Evolutionary conservation across 2,329 filamentous ascomycete species (phyloP).

Genomic region (Fusarium irregulare): DNA sequence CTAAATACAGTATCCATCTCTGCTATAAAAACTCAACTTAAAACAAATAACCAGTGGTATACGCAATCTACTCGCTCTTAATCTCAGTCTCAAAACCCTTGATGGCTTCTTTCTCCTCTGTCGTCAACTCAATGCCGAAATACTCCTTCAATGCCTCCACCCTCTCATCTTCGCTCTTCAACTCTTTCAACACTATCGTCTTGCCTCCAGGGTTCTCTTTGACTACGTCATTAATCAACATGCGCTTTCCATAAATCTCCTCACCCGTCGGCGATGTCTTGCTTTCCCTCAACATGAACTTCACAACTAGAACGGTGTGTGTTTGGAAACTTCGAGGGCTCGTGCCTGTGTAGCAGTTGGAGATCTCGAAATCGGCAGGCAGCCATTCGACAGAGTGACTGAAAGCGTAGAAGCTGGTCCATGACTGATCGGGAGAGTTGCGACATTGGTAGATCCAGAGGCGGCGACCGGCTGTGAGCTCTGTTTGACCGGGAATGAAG

Average conservation of each 20-base stretch:
- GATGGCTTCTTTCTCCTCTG: slow-evolving; percentile 63
- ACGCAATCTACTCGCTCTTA: slow-evolving; percentile 16
- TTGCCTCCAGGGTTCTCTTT: slow-evolving; percentile 65
- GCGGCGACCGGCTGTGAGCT: slow-evolving; percentile 54
- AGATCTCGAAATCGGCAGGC: slow-evolving; percentile 68
- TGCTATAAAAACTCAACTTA: not conserved
- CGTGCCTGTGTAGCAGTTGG: slow-evolving; percentile 68
- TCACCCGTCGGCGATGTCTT: slow-evolving; percentile 56
- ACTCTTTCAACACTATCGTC: slow-evolving; percentile 59
- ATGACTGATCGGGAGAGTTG: slow-evolving; percentile 59
- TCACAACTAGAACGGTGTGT: slow-evolving; percentile 62
- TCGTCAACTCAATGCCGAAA: slow-evolving; percentile 64
- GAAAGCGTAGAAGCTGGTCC: slow-evolving; percentile 73
- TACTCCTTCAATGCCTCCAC: slow-evolving; percentile 61
- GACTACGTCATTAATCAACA: slow-evolving; percentile 62
- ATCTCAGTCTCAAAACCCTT: slow-evolving; percentile 62
- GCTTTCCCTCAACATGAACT: slow-evolving; percentile 61
- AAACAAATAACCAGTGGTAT: slow-evolving; percentile 9
- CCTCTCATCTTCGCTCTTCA: slow-evolving; percentile 64
- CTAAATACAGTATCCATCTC: not conserved
- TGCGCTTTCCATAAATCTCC: slow-evolving; percentile 63
- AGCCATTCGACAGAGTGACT: slow-evolving; percentile 70
- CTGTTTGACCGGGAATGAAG: slow-evolving; percentile 59
- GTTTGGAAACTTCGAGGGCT: slow-evolving; percentile 65
- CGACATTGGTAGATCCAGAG: slow-evolving; percentile 74